Percentiles rank a stretch among this genome's conserved stretches.
Evolutionary conservation across 2,329 filamentous ascomycete genomes (phyloP).

Genomic region (Catunica adiposa): DNA sequence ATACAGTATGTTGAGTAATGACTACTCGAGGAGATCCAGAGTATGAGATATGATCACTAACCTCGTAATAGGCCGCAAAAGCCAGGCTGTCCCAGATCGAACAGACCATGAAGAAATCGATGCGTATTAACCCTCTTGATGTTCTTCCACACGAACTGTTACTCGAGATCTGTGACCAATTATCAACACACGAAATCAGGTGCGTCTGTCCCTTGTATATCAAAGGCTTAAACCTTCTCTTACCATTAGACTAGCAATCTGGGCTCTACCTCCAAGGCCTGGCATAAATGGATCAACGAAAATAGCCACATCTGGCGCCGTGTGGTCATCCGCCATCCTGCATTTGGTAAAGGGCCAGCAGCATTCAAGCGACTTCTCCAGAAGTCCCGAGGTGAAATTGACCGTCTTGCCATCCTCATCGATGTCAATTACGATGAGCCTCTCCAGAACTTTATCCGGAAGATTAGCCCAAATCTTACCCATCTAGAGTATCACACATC

Average conservation of each 20-base stretch:
- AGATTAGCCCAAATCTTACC: not conserved
- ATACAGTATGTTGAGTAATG: no score
- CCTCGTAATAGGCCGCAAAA: no score
- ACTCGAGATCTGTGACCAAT: conserved; percentile 4
- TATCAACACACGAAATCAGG: not conserved
- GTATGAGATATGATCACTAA: no score
- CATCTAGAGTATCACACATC: not conserved
- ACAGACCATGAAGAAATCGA: conserved; percentile 5
- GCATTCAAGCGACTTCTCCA: no score
- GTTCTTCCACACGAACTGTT: conserved; percentile 11
- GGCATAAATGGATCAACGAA: not conserved
- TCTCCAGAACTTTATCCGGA: not conserved
- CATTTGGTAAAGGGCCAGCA: no score
- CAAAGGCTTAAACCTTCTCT: not conserved
- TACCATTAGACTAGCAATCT: not conserved
- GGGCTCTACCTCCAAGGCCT: not conserved
- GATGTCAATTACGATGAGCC: not conserved
- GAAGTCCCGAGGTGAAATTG: not conserved
- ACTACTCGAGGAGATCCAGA: no score
- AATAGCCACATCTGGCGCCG: not conserved
- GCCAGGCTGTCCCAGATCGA: conserved; percentile 5
- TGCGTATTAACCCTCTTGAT: conserved; percentile 6
- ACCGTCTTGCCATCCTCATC: not conserved
- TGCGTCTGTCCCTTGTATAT: conserved; percentile 3
- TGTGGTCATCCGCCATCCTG: not conserved